phyloP scores from a whole-genome alignment of 805 yeast genomes.

The Komagataella phaffii region DNA sequence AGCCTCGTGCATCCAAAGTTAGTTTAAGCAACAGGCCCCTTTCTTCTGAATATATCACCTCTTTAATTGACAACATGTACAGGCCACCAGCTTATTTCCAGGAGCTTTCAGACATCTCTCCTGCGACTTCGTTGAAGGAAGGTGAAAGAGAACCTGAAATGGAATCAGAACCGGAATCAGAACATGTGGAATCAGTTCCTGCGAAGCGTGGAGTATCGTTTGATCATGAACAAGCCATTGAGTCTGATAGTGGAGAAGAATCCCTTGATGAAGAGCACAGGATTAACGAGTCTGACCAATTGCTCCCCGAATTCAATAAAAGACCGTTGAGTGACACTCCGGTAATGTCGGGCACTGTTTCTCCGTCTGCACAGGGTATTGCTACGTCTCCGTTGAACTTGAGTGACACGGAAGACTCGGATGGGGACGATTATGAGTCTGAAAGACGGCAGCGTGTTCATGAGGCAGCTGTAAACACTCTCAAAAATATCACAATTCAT shows the following conservation, averaged over 20 bases:
- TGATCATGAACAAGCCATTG: background rate
- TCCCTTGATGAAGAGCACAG: background rate
- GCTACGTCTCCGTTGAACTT: conserved; percentile 12
- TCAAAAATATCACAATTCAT: background rate
- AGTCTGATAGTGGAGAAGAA: background rate
- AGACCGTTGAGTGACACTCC: conserved; percentile 73
- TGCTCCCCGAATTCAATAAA: conserved; percentile 47
- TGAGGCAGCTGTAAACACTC: conserved; percentile 1
- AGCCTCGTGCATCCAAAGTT: background rate
- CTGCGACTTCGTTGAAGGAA: background rate
- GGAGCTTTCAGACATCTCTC: background rate
- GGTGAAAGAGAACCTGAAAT: background rate
- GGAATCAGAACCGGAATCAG: background rate
- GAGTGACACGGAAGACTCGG: conserved; percentile 16
- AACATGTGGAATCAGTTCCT: background rate
- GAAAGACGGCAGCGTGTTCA: background rate
- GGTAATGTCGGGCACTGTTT: conserved; percentile 37
- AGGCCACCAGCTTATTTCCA: background rate
- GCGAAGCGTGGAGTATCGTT: background rate
- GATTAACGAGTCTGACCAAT: background rate
- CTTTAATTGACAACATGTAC: background rate
- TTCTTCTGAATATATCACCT: background rate
- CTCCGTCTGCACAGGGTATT: conserved; percentile 24
- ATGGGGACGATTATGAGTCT: conserved; percentile 9
- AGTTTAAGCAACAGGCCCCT: background rate